Evolutionary conservation across 1,284 basidiomycete genomes (phyloP).

Genomic region (Boletellus deceptivus): DNA sequence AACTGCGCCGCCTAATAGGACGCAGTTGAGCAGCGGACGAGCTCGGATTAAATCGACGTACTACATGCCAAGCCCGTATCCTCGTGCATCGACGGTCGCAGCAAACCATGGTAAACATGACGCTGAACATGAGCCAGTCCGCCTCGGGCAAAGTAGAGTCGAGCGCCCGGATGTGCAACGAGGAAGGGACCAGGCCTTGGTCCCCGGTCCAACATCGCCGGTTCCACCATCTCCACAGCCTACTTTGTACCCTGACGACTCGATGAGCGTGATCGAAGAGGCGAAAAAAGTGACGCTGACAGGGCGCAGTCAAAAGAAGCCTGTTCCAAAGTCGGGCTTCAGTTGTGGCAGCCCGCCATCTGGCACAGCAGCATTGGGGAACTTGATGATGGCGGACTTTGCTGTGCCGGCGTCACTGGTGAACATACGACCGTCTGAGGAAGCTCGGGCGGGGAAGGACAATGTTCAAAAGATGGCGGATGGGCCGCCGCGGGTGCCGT

Average conservation of each 20-base stretch:
- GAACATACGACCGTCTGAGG: slow-evolving; percentile 31
- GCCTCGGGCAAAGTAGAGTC: slow-evolving; percentile 28
- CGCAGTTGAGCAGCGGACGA: slow-evolving; percentile 44
- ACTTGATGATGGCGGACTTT: slow-evolving; percentile 58
- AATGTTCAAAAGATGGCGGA: slow-evolving; percentile 43
- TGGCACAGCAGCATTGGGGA: slow-evolving; percentile 50
- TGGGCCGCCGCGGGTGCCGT: slow-evolving; percentile 72
- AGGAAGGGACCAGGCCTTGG: slow-evolving; percentile 50
- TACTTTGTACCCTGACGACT: slow-evolving; percentile 70
- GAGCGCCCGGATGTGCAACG: slow-evolving; percentile 45
- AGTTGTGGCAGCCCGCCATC: slow-evolving; percentile 35
- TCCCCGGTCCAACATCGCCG: slow-evolving; percentile 50
- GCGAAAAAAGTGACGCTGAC: slow-evolving; percentile 29
- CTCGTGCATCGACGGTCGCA: slow-evolving; percentile 47
- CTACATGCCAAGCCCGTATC: slow-evolving; percentile 54
- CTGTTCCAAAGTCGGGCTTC: slow-evolving; percentile 23
- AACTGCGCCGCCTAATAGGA: slow-evolving; percentile 13
- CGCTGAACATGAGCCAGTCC: slow-evolving; percentile 31
- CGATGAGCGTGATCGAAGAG: slow-evolving; percentile 56
- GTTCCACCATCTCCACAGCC: slow-evolving; percentile 49
- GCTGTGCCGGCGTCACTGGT: slow-evolving; percentile 38
- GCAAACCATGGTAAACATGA: slow-evolving; percentile 35
- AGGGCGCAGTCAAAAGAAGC: slow-evolving; percentile 35
- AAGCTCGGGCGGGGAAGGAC: slow-evolving; percentile 19
- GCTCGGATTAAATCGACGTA: slow-evolving; percentile 67